phyloP scores from a whole-genome alignment of 73 alveolate genomes.

The Effrenium voratum region DNA sequence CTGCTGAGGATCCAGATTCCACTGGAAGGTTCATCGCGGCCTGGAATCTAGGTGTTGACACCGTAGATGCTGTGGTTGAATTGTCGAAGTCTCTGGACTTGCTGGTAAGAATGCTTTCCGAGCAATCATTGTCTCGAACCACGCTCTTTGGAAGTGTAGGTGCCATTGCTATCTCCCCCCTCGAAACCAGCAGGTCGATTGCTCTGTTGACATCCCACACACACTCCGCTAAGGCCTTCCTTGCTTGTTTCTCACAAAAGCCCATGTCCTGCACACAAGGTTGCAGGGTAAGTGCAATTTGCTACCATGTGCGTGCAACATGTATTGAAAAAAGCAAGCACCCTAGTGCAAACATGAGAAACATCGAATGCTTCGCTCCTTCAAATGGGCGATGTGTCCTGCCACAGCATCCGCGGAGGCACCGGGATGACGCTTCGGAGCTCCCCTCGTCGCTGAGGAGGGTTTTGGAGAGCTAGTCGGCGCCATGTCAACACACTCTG shows the following conservation, averaged over 20 bases:
- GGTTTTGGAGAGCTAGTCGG: not conserved
- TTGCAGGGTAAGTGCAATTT: not conserved
- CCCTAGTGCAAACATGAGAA: not conserved
- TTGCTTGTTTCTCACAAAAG: conserved; percentile 25
- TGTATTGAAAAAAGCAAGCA: not conserved
- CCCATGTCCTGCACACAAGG: conserved; percentile 93
- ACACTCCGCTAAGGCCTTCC: conserved; percentile 79
- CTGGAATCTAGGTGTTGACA: conserved; percentile 69
- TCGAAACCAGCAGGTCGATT: conserved; percentile 55
- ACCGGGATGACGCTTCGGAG: not conserved
- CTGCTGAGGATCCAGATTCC: conserved; percentile 42
- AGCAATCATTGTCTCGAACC: conserved; percentile 49
- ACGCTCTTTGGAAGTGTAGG: conserved; percentile 52
- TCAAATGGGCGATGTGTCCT: conserved; percentile 81
- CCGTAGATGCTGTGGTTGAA: conserved; percentile 82
- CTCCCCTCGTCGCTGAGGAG: too few species aligned
- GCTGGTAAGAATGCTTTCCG: conserved; percentile 11
- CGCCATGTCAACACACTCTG: conserved; percentile 18
- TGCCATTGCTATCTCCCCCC: conserved; percentile 48
- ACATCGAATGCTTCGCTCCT: not conserved
- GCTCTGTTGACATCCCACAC: conserved; percentile 93
- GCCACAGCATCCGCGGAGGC: conserved; percentile 41
- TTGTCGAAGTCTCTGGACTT: conserved; percentile 75
- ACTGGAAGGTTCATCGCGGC: not conserved
- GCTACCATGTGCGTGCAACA: not conserved